Base-by-base conservation (phyloP, 108 stramenopile species). In the Cyclostephanos tholiformis region DNA sequence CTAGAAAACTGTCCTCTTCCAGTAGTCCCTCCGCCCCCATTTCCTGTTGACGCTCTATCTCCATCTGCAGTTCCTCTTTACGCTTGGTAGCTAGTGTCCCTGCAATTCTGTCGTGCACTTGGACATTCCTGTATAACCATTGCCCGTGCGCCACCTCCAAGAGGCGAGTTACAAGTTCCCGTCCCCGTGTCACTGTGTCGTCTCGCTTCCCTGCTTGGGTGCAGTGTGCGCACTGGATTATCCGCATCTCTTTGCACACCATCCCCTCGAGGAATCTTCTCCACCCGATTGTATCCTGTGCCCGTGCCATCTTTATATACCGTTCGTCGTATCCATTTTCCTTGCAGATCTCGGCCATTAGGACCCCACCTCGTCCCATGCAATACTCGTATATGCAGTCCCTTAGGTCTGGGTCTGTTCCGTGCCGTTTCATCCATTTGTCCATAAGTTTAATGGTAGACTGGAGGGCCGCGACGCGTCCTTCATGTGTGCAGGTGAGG, bases 221-320 rank as follows among this genome's bases (percentile, higher is more conserved):
- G 9, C 7, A 12, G 11, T 41, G 9, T 41, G 41, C 2, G 32
- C 32, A 4, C 4, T 32, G 32, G 32, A 32, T 32, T 32, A 4
- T 4, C 4, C 32, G 2, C 3, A 32, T 32, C 32, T 32, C 32
- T 4, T 32, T 32, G 4, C 32, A 32, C 32, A 32, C 32, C 32
- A 32, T 32, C 4, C 32, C 32, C 4, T 32, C 32, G 3, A 32
- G 55, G 30, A 69, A 69, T 20, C 68, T 36, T 13, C 68, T 7
- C 68, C 68, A 69, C 22, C 68, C 68, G 36, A 69, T 36, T 19
- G 39, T 41, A 36, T 69, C 68, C 22, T 69, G 68, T 22, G 30
- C 4, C 16, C 19, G 2, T 25, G 53, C 53, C 51, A 69, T 25
- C 10, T 17, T 17, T 0, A 2, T 14, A 8, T 55, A 30, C 6